Percentiles rank a stretch among this genome's conserved stretches.
phyloP scores from a whole-genome alignment of 176 grass and related monocot species.

The Luzula sylvatica region DNA sequence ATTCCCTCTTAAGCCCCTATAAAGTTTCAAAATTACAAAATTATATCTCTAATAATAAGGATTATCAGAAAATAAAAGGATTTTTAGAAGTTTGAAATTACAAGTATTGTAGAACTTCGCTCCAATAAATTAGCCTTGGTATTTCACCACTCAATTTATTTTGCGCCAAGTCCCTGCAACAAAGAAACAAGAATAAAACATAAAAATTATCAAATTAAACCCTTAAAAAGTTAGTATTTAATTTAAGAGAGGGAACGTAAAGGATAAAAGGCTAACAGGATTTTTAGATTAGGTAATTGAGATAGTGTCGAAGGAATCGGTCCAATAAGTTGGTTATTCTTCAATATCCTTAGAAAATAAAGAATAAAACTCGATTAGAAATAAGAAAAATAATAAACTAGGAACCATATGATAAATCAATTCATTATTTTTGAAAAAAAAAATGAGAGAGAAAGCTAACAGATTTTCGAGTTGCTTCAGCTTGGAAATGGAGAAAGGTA shows the following conservation, averaged over 20 bases:
- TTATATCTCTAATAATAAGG: conserved; percentile 4
- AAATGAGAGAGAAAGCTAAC: conserved; percentile 23
- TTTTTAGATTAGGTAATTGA: conserved; percentile 89
- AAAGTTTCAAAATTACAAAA: neutral
- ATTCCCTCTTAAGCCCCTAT: conserved; percentile 81
- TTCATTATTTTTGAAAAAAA: neutral
- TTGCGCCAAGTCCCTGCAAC: conserved; percentile 75
- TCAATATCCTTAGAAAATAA: conserved; percentile 52
- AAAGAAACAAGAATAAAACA: neutral
- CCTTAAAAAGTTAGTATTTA: neutral
- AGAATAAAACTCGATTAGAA: neutral
- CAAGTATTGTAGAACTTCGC: conserved; percentile 94
- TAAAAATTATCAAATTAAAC: neutral
- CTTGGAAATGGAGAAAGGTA: conserved; percentile 90
- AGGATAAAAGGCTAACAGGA: conserved; percentile 42
- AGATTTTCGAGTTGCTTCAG: conserved; percentile 72
- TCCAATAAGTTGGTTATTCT: conserved; percentile 82
- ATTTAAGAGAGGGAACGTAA: neutral
- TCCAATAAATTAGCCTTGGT: conserved; percentile 97
- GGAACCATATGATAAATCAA: too few species aligned
- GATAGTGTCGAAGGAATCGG: conserved; percentile 82
- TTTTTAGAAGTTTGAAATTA: conserved; percentile 11
- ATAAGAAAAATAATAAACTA: too few species aligned
- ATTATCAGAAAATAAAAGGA: too few species aligned
- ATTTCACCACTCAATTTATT: conserved; percentile 91